Evolutionary conservation across 805 yeast genomes (phyloP), one percentile per base, ranked within the genome.

Genomic region (Myxozyma neotropica): DNA sequence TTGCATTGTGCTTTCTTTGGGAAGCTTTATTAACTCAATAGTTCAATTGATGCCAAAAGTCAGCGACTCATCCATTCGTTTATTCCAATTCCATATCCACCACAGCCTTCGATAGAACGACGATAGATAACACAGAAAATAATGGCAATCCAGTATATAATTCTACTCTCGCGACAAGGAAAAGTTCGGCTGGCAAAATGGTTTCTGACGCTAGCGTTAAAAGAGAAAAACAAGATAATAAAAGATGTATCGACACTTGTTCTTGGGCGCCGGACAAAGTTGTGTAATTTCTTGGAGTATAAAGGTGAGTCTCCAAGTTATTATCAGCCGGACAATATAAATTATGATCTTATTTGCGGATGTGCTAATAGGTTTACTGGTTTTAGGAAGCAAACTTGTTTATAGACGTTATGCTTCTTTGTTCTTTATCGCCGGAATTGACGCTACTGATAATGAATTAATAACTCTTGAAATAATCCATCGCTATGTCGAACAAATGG

Each of bases 401-500:
- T 94, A 94, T 72, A 81, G 96, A 67, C 81, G 98, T 65, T 94
- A 94, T 71, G 99, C 99, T 0, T 89, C 96, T 48, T 77, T 94
- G 58, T 94, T 89, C 68, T 94, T 94, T 74, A 82, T 94, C 49
- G 87, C 89, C 39, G 97, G 96, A 0, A 83, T 92, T 27, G 94
- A 88, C 53, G 80, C 81, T 44, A 86, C 83, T 47, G 96, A 89
- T 70, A 94, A 94, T 72, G 99, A 94, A 72, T 78, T 94, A 64
- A 74, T 89, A 55, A 85, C 95, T 1, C 77, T 94, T 57, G 99
- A 94, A 70, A 77, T 88, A 17, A 86, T 94, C 53, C 99, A 94
- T 72, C 80, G 97, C 61, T 94, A 86, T 72, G 99, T 94, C 42
- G 99, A 94, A 73, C 91, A 89, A 65, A 90, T 94, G 97, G 99